Conservation (phyloP, 164 flowering plant species). For the Chimonanthus salicifolius region DNA sequence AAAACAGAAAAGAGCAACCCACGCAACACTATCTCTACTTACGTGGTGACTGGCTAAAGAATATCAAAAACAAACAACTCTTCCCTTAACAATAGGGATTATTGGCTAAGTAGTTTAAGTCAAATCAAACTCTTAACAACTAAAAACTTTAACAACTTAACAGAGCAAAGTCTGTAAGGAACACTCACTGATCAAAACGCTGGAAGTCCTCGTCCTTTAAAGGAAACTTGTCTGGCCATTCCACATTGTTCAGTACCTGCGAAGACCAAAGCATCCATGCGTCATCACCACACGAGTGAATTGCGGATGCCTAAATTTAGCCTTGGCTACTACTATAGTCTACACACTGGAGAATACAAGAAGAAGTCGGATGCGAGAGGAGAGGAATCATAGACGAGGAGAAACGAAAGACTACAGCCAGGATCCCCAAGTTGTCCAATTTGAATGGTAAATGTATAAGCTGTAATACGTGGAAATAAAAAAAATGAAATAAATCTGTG, state of each 20-base stretch:
- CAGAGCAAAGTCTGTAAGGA: too few relatives aligned
- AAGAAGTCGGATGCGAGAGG: not conserved
- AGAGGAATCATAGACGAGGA: not conserved
- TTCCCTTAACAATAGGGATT: too few relatives aligned
- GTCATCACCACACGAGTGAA: not conserved
- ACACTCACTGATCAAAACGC: constrained; percentile 74
- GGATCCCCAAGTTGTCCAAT: not conserved
- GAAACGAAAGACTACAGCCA: not conserved
- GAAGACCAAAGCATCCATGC: not conserved
- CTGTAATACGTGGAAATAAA: not conserved
- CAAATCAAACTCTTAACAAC: too few relatives aligned
- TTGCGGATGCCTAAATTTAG: not conserved
- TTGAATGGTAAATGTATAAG: not conserved
- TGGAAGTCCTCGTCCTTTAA: constrained; percentile 86
- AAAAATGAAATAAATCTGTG: not conserved
- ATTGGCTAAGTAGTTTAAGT: too few relatives aligned
- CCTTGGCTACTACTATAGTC: not conserved
- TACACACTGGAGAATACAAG: not conserved
- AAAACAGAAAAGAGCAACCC: too few relatives aligned
- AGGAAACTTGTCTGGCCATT: constrained; percentile 90
- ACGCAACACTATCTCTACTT: too few relatives aligned
- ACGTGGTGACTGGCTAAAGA: too few relatives aligned
- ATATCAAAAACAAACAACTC: too few relatives aligned
- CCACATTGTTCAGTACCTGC: constrained; percentile 71
- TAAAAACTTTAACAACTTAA: too few relatives aligned